phyloP scores from a whole-genome alignment of 2,329 filamentous ascomycete species.

The Dothideomycetes sp. region DNA sequence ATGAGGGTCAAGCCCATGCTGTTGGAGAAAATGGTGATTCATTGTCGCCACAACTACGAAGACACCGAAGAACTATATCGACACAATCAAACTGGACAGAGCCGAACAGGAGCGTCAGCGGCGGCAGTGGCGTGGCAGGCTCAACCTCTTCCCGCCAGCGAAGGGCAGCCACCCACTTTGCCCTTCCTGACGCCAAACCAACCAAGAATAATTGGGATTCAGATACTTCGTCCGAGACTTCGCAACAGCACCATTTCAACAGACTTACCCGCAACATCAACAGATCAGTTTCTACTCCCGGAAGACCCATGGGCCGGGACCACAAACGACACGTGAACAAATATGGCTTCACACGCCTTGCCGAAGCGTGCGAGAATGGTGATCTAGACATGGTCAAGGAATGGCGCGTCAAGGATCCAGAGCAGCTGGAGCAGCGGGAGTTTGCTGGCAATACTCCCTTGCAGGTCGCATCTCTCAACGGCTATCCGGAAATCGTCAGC shows the following conservation, averaged over 20 bases:
- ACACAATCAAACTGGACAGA: conserved; percentile 50
- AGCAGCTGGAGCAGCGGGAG: conserved; percentile 80
- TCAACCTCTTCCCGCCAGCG: conserved; percentile 14
- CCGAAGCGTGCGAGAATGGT: conserved; percentile 79
- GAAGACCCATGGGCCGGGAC: conserved; percentile 46
- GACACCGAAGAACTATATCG: conserved; percentile 54
- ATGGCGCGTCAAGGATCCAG: conserved; percentile 65
- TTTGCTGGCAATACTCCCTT: conserved; percentile 94
- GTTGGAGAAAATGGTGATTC: conserved; percentile 26
- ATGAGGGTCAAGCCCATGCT: conserved; percentile 19
- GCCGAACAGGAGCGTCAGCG: conserved; percentile 27
- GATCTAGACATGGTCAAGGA: conserved; percentile 70
- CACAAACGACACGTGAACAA: conserved; percentile 82
- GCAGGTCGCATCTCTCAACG: conserved; percentile 83
- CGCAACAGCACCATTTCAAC: conserved; percentile 50
- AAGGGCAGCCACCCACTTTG: conserved; percentile 40
- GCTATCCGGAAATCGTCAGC: conserved; percentile 75
- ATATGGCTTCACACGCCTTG: conserved; percentile 81
- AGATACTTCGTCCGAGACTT: conserved; percentile 35
- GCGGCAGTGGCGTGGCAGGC: conserved; percentile 4
- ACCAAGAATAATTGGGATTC: conserved; percentile 44
- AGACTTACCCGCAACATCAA: conserved; percentile 40
- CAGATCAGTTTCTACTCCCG: conserved; percentile 42
- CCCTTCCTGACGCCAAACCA: conserved; percentile 19
- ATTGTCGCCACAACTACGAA: conserved; percentile 46